phyloP scores from a whole-genome alignment of 345 rosid species.

The Brassica nigra region DNA sequence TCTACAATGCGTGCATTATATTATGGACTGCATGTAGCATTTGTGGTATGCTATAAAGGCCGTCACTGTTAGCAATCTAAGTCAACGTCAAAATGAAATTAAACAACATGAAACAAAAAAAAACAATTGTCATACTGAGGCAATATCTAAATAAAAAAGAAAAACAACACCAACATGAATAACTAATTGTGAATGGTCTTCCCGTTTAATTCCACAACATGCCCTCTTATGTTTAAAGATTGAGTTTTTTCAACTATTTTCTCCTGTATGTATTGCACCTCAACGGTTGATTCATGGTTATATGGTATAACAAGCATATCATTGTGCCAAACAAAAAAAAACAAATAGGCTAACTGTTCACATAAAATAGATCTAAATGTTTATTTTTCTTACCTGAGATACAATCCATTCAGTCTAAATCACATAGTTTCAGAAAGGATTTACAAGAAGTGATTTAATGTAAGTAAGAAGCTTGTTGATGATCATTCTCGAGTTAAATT shows the following conservation, averaged over 20 bases:
- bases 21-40: no score
- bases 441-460: conserved; percentile 46
- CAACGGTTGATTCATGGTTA: conserved; percentile 43
- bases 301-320: conserved; percentile 29
- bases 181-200: neutral
- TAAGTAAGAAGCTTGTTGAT: conserved; percentile 51
- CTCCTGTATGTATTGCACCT: conserved; percentile 58
- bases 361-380: neutral
- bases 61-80: no score
- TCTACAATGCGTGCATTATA: no score
- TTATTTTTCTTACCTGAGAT: conserved; percentile 50
- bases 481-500: conserved; percentile 42
- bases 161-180: conserved; percentile 1
- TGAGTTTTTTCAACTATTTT: conserved; percentile 48
- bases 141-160: no score
- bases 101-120: no score
- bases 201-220: neutral
- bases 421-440: conserved; percentile 70
- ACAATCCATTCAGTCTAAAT: conserved; percentile 53
- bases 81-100: no score
- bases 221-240: neutral
- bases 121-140: no score
- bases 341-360: neutral
- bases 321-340: conserved; percentile 2
- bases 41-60: no score